These are phyloP conservation scores for Coleophoma eucalyptorum DNA, from an alignment of 2,329 filamentous ascomycete species.

Conservation along the genomic window DNA sequence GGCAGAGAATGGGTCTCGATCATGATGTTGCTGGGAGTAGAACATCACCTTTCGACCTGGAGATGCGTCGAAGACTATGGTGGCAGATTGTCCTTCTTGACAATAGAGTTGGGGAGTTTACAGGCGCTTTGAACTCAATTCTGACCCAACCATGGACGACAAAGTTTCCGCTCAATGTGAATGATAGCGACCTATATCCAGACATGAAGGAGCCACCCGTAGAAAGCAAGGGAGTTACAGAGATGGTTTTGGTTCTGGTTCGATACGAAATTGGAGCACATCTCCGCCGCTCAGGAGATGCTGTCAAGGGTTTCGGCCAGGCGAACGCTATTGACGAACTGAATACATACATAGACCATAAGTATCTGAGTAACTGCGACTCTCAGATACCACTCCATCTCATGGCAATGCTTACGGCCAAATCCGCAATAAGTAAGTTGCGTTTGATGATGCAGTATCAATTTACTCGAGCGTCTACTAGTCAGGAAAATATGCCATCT, in stretches of 20 bases:
- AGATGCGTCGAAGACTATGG: slow-evolving; percentile 59
- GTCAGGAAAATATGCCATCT: slow-evolving; percentile 5
- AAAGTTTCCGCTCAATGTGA: slow-evolving; percentile 44
- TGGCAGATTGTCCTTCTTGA: slow-evolving; percentile 62
- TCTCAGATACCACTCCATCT: slow-evolving; percentile 31
- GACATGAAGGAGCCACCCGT: slow-evolving; percentile 34
- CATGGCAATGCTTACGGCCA: slow-evolving; percentile 14
- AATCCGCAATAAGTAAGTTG: slow-evolving; percentile 11
- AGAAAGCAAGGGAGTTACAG: slow-evolving; percentile 36
- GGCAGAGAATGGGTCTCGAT: slow-evolving; percentile 44
- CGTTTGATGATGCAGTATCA: slow-evolving; percentile 16
- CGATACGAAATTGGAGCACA: slow-evolving; percentile 26
- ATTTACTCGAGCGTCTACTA: slow-evolving; percentile 4
- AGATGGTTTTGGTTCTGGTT: slow-evolving; percentile 37
- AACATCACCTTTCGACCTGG: slow-evolving; percentile 45
- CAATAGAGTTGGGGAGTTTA: slow-evolving; percentile 48
- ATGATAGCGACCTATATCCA: slow-evolving; percentile 47
- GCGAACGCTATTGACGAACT: slow-evolving; percentile 17
- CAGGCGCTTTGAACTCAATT: slow-evolving; percentile 43
- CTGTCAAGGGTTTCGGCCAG: not conserved
- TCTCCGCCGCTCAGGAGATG: not conserved
- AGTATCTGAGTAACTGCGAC: slow-evolving; percentile 35
- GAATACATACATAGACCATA: slow-evolving; percentile 31
- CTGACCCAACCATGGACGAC: slow-evolving; percentile 41
- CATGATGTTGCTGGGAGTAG: slow-evolving; percentile 31